A percentile compares a stretch with the other conserved stretches of the same genome.
These are phyloP conservation scores for Scheffersomyces lignosus DNA, from an alignment of 805 yeast genomes.

Conservation along the genomic window DNA sequence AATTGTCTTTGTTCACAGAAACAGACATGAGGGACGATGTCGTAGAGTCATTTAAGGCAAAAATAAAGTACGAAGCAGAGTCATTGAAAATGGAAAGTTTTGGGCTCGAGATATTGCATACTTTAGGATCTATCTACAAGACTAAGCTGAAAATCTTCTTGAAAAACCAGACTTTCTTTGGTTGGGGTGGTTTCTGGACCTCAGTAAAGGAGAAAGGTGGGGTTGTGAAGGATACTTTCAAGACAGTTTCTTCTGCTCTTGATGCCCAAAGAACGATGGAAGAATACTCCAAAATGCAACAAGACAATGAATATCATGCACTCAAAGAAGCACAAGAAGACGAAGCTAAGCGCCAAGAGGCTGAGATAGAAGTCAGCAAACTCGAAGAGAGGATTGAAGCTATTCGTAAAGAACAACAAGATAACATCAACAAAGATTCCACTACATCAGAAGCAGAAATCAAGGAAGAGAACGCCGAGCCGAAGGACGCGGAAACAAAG, in stretches of 20 bases:
- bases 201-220: constrained; percentile 73
- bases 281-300: constrained; percentile 68
- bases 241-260: constrained; percentile 68
- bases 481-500: constrained; percentile 3
- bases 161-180: constrained; percentile 61
- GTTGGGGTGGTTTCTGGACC: constrained; percentile 69
- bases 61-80: constrained; percentile 81
- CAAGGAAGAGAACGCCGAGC: constrained; percentile 14
- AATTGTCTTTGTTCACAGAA: constrained; percentile 44
- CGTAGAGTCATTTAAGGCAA: constrained; percentile 53
- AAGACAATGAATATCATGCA: constrained; percentile 47
- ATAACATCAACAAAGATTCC: constrained; percentile 23
- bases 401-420: constrained; percentile 31
- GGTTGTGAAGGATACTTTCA: constrained; percentile 68
- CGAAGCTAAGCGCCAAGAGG: constrained; percentile 14
- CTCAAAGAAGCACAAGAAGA: constrained; percentile 34
- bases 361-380: constrained; percentile 10
- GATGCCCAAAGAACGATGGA: constrained; percentile 81
- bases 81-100: constrained; percentile 77
- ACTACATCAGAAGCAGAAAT: constrained; percentile 18
- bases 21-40: constrained; percentile 46
- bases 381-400: constrained; percentile 19
- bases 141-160: constrained; percentile 65
- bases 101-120: constrained; percentile 78
- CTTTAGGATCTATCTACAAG: constrained; percentile 68